Percentiles rank a stretch among this genome's conserved stretches.
These are phyloP conservation scores for Medicago arabica DNA, from an alignment of 306 rosid genomes.

Conservation along the genomic window DNA sequence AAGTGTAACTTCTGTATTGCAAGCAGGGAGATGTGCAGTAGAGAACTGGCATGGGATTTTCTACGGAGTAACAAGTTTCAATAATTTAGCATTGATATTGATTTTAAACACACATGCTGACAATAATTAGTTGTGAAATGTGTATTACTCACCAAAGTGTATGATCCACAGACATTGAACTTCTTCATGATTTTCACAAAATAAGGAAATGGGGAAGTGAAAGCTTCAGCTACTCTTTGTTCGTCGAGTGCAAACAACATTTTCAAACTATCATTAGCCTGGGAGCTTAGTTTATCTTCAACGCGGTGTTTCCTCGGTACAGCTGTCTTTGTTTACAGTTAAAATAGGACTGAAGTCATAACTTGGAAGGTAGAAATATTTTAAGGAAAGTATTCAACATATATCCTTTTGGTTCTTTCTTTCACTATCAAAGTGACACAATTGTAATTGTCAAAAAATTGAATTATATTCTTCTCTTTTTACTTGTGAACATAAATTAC, in stretches of 20 bases:
- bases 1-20: slow-evolving; percentile 78
- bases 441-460: slow-evolving; percentile 30
- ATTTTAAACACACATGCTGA: slow-evolving; percentile 28
- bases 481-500: slow-evolving; percentile 19
- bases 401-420: slow-evolving; percentile 1
- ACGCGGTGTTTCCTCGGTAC: slow-evolving; percentile 57
- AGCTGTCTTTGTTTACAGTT: slow-evolving; percentile 58
- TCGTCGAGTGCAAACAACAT: slow-evolving; percentile 80
- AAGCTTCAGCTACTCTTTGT: slow-evolving; percentile 75
- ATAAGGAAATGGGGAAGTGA: slow-evolving; percentile 76
- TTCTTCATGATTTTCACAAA: slow-evolving; percentile 92
- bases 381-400: slow-evolving; percentile 26
- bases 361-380: slow-evolving; percentile 30
- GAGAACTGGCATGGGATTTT: slow-evolving; percentile 89
- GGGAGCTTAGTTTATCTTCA: slow-evolving; percentile 65
- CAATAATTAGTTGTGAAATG: slow-evolving; percentile 25
- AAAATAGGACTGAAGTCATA: slow-evolving; percentile 40
- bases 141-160: slow-evolving; percentile 73
- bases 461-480: not conserved
- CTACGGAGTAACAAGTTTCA: slow-evolving; percentile 55
- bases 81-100: slow-evolving; percentile 25
- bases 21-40: slow-evolving; percentile 74
- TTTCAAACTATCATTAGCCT: slow-evolving; percentile 71
- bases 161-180: slow-evolving; percentile 90
- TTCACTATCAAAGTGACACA: slow-evolving; percentile 29